phyloP scores from a whole-genome alignment of 2,329 filamentous ascomycete genomes.

The Clonostachys solani region DNA sequence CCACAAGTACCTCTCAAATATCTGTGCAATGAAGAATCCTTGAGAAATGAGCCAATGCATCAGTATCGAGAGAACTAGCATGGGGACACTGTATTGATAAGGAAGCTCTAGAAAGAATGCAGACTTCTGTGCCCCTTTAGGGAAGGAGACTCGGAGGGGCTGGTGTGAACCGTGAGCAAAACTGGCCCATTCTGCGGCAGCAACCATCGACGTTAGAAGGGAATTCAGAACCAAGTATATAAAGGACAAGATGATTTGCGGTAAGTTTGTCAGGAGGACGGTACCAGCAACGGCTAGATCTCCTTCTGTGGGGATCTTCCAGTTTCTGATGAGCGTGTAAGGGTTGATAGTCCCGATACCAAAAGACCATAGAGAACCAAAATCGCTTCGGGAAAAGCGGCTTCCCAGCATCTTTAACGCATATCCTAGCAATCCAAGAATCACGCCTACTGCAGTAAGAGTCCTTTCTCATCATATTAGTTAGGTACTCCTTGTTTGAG shows the following conservation, averaged over 20 bases:
- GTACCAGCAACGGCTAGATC: not conserved
- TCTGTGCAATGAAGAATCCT: not conserved
- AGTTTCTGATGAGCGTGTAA: too few species aligned
- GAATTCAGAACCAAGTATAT: not conserved
- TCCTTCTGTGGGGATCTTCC: too few species aligned
- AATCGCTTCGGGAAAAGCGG: too few species aligned
- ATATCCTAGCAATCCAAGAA: too few species aligned
- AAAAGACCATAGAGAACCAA: too few species aligned
- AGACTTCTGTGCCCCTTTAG: not conserved
- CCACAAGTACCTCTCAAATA: not conserved
- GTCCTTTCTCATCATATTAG: too few species aligned
- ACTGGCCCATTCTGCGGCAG: not conserved
- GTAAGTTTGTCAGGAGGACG: not conserved
- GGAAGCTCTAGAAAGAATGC: not conserved
- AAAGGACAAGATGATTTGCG: not conserved
- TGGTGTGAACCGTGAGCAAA: not conserved
- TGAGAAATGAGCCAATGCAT: not conserved
- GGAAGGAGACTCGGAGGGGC: not conserved
- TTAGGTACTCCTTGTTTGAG: too few species aligned
- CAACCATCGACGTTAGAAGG: not conserved
- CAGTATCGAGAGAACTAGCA: not conserved
- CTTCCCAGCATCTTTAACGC: too few species aligned
- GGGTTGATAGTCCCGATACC: too few species aligned
- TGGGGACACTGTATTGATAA: not conserved
- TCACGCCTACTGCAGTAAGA: too few species aligned